Percentiles rank a stretch among this genome's conserved stretches.
Evolutionary conservation across 1,284 basidiomycete genomes (phyloP).

Genomic region (Phellopilus nigrolimitatus): DNA sequence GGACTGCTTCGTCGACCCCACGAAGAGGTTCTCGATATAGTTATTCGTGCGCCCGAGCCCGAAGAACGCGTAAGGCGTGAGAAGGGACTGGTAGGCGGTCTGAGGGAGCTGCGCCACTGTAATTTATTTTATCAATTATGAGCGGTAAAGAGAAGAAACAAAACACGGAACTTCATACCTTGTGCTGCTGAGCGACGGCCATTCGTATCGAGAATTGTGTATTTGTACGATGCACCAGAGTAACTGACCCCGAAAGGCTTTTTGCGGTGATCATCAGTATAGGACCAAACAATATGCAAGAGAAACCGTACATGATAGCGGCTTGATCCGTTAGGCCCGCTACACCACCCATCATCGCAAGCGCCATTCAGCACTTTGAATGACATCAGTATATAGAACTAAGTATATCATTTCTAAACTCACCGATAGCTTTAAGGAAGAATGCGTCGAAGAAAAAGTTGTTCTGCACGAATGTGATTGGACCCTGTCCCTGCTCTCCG

Average conservation of each 20-base stretch:
- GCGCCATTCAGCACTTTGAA: conserved; percentile 84
- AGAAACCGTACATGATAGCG: conserved; percentile 73
- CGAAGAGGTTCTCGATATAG: conserved; percentile 96
- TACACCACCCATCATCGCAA: conserved; percentile 79
- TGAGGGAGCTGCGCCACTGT: conserved; percentile 90
- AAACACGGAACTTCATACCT: conserved; percentile 41
- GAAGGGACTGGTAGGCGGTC: conserved; percentile 84
- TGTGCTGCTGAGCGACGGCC: conserved; percentile 88
- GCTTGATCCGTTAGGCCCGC: conserved; percentile 50
- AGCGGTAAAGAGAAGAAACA: conserved; percentile 3
- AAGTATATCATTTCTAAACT: conserved; percentile 23
- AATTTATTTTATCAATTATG: conserved; percentile 7
- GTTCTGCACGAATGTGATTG: conserved; percentile 87
- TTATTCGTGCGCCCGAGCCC: conserved; percentile 99
- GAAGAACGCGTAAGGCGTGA: conserved; percentile 92
- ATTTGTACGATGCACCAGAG: conserved; percentile 95
- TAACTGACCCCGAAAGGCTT: conserved; percentile 93
- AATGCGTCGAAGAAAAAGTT: conserved; percentile 99
- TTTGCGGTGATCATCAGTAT: conserved; percentile 19
- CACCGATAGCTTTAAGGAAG: conserved; percentile 94
- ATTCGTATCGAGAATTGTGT: conserved; percentile 93
- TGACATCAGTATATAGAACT: conserved; percentile 9
- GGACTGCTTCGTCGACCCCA: conserved; percentile 77
- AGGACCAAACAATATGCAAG: neutral
- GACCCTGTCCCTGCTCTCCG: conserved; percentile 58